phyloP scores from a whole-genome alignment of 202 grass and related monocot genomes.

The Musa balbisiana region DNA sequence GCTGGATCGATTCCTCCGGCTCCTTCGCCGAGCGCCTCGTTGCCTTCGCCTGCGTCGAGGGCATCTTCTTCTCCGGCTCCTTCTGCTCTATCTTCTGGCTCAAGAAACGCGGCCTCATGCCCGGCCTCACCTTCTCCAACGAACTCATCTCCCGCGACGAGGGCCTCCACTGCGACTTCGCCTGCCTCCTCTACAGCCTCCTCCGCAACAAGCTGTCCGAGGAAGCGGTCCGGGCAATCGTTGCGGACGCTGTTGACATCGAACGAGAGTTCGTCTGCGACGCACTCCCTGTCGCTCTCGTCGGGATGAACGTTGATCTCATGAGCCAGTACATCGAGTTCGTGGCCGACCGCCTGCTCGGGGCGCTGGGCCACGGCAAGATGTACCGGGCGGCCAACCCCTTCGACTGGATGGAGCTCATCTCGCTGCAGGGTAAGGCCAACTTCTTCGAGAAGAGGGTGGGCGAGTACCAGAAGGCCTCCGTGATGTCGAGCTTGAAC shows the following conservation, averaged over 20 bases:
- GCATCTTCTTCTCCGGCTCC: conserved; percentile 5
- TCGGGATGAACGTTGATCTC: not conserved
- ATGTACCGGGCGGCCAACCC: not conserved
- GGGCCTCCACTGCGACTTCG: conserved; percentile 16
- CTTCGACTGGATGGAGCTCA: no score
- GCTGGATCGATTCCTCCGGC: not conserved
- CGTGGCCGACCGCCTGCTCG: not conserved
- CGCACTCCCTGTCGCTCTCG: not conserved
- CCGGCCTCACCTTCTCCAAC: conserved; percentile 10
- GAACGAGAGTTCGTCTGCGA: not conserved
- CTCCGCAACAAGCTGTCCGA: not conserved
- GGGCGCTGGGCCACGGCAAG: not conserved
- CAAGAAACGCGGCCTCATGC: conserved; percentile 15
- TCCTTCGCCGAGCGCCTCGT: not conserved
- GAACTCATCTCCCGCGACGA: conserved; percentile 12
- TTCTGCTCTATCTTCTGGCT: conserved; percentile 13
- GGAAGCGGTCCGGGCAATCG: not conserved
- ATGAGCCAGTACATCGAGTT: not conserved
- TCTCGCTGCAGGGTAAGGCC: no score
- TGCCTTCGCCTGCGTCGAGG: not conserved
- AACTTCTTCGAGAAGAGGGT: no score
- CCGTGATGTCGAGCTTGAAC: no score
- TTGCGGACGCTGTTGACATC: not conserved
- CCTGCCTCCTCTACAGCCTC: conserved; percentile 4
- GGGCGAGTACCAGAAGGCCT: no score